These are phyloP conservation scores for Lotus japonicus DNA, from an alignment of 306 rosid species.

Conservation along the genomic window DNA sequence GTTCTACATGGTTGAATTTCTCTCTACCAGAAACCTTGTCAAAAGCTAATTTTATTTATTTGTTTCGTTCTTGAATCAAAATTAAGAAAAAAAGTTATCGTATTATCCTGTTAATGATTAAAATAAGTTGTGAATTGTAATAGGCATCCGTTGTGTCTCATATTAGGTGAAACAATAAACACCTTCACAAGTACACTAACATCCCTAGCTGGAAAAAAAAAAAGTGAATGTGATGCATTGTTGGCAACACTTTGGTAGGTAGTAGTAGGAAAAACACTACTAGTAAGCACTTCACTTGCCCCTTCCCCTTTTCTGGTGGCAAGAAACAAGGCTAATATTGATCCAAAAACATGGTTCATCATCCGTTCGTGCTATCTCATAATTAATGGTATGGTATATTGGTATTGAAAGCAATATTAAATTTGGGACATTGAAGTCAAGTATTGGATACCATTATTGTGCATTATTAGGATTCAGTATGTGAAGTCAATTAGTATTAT, in stretches of 20 bases:
- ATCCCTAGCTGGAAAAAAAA: conserved; percentile 18
- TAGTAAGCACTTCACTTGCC: conserved; percentile 1
- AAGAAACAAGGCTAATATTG: neutral
- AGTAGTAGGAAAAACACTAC: conserved; percentile 1
- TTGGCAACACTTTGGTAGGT: conserved; percentile 13
- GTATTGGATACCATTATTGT: too few species aligned
- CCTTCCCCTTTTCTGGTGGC: conserved; percentile 11
- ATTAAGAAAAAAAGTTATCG: too few species aligned
- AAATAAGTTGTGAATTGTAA: too few species aligned
- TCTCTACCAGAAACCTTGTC: too few species aligned
- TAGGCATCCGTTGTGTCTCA: neutral
- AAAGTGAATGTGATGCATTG: conserved; percentile 5
- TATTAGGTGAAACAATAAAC: conserved; percentile 21
- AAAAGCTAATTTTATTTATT: too few species aligned
- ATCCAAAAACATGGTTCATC: neutral
- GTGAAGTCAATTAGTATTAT: conserved; percentile 3
- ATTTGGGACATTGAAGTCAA: conserved; percentile 11
- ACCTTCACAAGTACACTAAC: conserved; percentile 18
- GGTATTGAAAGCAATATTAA: neutral
- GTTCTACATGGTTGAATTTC: too few species aligned
- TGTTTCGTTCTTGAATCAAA: too few species aligned
- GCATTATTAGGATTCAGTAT: neutral
- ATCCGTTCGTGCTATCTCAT: neutral
- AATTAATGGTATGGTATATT: neutral
- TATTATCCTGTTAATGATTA: too few species aligned